These are phyloP conservation scores for Turnera subulata DNA, from an alignment of 345 rosid species.

Conservation along the genomic window DNA sequence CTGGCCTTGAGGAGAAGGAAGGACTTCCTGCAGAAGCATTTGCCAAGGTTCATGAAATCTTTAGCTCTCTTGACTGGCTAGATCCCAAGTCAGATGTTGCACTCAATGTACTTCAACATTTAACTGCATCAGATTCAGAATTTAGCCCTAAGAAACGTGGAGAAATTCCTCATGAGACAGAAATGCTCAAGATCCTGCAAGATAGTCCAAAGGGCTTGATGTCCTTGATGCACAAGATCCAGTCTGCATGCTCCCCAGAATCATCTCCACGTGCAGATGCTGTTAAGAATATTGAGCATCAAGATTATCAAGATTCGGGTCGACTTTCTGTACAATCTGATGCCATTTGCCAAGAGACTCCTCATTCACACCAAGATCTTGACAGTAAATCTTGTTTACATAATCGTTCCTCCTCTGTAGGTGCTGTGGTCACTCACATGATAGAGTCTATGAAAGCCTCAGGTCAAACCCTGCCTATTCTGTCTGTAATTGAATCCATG, in stretches of 20 bases:
- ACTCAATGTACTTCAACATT: slow-evolving; percentile 68
- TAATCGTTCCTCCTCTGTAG: slow-evolving; percentile 22
- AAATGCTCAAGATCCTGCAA: slow-evolving; percentile 33
- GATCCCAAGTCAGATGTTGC: slow-evolving; percentile 67
- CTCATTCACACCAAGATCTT: slow-evolving; percentile 20
- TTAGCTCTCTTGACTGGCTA: slow-evolving; percentile 77
- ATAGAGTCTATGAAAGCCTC: slow-evolving; percentile 14
- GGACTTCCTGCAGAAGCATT: slow-evolving; percentile 91
- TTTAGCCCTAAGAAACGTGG: slow-evolving; percentile 39
- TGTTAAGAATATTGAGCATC: slow-evolving; percentile 7
- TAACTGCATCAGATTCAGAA: slow-evolving; percentile 46
- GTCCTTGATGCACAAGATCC: slow-evolving; percentile 34
- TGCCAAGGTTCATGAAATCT: slow-evolving; percentile 86
- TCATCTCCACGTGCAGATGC: slow-evolving; percentile 17
- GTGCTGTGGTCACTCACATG: slow-evolving; percentile 13
- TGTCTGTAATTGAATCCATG: slow-evolving; percentile 16
- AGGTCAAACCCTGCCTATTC: slow-evolving; percentile 9
- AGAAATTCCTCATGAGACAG: slow-evolving; percentile 23
- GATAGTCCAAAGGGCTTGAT: slow-evolving; percentile 29
- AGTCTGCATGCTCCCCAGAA: slow-evolving; percentile 21
- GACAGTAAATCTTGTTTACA: slow-evolving; percentile 25
- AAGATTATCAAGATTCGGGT: slow-evolving; percentile 19
- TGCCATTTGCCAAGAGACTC: slow-evolving; percentile 16
- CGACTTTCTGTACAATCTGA: slow-evolving; percentile 18
- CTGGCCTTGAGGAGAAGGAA: slow-evolving; percentile 70